Percentiles rank a stretch among this genome's conserved stretches.
These are phyloP conservation scores for Kluyveromyces nonfermentans DNA, from an alignment of 805 yeast genomes.

Conservation along the genomic window DNA sequence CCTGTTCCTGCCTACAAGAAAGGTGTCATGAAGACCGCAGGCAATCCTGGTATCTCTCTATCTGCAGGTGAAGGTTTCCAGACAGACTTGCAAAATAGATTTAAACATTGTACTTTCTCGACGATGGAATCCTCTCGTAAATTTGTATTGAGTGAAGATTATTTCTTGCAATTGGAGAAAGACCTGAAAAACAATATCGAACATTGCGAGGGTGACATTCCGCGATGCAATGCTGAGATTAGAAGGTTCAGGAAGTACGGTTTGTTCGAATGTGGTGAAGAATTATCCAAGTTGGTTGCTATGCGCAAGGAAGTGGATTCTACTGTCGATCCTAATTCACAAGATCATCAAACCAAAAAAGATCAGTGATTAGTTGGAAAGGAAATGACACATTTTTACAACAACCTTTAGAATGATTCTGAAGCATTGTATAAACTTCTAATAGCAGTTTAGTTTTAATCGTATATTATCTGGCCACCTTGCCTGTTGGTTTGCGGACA, in stretches of 20 bases:
- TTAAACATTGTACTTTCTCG: conserved; percentile 29
- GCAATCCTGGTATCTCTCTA: conserved; percentile 50
- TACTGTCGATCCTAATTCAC: conserved; percentile 7
- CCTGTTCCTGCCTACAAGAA: conserved; percentile 64
- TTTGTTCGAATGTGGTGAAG: conserved; percentile 40
- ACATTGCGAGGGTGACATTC: conserved; percentile 30
- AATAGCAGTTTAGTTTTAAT: too few relatives aligned
- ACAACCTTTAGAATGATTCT: too few relatives aligned
- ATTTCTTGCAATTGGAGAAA: conserved; percentile 41
- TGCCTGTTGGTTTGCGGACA: too few relatives aligned
- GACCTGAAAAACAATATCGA: conserved; percentile 34
- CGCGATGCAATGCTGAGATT: conserved; percentile 32
- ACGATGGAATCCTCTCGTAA: conserved; percentile 34
- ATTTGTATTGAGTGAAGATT: conserved; percentile 49
- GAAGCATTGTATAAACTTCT: too few relatives aligned
- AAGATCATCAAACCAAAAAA: conserved; percentile 12
- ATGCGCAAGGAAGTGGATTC: conserved; percentile 18
- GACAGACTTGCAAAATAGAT: conserved; percentile 40
- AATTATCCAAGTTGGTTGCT: conserved; percentile 17
- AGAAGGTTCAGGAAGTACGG: conserved; percentile 64
- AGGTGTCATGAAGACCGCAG: conserved; percentile 56
- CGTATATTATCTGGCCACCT: too few relatives aligned
- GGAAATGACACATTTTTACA: too few relatives aligned
- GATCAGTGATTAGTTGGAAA: conserved; percentile 9
- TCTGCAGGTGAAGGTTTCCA: conserved; percentile 79